Conservation (phyloP, 345 rosid genomes). For the Euclidium syriacum region DNA sequence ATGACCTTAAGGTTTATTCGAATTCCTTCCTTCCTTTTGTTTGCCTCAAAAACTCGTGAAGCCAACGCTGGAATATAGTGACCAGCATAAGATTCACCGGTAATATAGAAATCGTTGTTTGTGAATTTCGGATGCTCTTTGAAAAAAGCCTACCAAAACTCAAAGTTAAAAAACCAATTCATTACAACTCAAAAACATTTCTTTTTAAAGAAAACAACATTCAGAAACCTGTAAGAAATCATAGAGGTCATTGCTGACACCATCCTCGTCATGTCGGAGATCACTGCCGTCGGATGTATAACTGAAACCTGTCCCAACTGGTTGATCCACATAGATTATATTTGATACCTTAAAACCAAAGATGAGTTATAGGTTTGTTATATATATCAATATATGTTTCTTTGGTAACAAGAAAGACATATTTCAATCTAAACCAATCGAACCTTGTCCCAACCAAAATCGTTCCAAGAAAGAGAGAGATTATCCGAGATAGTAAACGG, state of each 20-base stretch:
- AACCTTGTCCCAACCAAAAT: constrained; percentile 90
- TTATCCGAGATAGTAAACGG: constrained; percentile 59
- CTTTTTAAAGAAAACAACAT: not conserved
- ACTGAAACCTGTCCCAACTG: constrained; percentile 86
- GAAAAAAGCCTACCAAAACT: constrained; percentile 54
- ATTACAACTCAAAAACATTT: not conserved
- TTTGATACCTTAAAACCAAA: constrained; percentile 54
- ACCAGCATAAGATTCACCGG: constrained; percentile 96
- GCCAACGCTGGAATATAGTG: constrained; percentile 87
- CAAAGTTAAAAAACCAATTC: not conserved
- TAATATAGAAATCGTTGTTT: constrained; percentile 71
- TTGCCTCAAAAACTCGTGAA: constrained; percentile 56
- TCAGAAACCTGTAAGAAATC: constrained; percentile 83
- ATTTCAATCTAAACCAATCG: not conserved
- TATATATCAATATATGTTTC: constrained; percentile 5
- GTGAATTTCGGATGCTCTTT: constrained; percentile 50
- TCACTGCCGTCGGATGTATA: constrained; percentile 46
- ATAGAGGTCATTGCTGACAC: constrained; percentile 76
- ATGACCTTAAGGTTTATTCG: constrained; percentile 81
- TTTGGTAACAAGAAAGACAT: not conserved
- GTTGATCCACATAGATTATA: constrained; percentile 81
- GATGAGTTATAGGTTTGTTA: not conserved
- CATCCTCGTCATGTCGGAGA: constrained; percentile 56
- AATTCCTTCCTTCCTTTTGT: constrained; percentile 73
- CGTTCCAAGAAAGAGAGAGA: constrained; percentile 74